These are phyloP conservation scores for Eugenia klotzschiana DNA, from an alignment of 441 rosid species.

Conservation along the genomic window DNA sequence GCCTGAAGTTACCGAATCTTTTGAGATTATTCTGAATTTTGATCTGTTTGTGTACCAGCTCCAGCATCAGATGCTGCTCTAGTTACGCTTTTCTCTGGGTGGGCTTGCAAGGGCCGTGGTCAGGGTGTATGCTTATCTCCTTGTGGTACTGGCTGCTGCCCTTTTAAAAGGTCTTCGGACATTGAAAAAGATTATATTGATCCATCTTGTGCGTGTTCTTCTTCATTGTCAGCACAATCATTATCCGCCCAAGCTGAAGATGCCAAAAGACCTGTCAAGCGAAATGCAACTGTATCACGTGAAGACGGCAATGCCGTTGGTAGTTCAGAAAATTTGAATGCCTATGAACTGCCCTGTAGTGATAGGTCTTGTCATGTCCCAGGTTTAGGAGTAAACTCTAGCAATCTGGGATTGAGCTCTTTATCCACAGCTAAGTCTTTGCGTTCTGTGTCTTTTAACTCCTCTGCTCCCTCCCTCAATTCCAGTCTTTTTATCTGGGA, in stretches of 20 bases:
- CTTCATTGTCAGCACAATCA: background rate
- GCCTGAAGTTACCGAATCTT: background rate
- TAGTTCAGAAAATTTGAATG: constrained; percentile 12
- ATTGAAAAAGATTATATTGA: constrained; percentile 28
- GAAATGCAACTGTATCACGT: constrained; percentile 8
- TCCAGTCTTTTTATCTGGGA: constrained; percentile 76
- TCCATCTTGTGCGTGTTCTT: constrained; percentile 11
- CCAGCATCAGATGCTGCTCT: constrained; percentile 52
- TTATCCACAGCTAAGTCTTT: constrained; percentile 45
- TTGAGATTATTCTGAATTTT: background rate
- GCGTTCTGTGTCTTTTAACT: constrained; percentile 38
- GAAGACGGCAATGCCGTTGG: constrained; percentile 1
- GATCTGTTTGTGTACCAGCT: constrained; percentile 28
- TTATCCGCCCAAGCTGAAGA: background rate
- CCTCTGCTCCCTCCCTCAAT: constrained; percentile 54
- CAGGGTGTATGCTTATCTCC: constrained; percentile 32
- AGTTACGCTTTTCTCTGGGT: constrained; percentile 30
- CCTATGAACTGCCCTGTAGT: constrained; percentile 16
- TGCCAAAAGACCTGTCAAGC: constrained; percentile 12
- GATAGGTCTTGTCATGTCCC: constrained; percentile 44
- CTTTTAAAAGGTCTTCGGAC: constrained; percentile 21
- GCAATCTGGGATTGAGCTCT: constrained; percentile 37
- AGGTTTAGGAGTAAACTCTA: constrained; percentile 45
- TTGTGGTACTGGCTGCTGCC: constrained; percentile 29
- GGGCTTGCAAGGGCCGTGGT: constrained; percentile 44